Percentiles rank a stretch among this genome's conserved stretches.
Evolutionary conservation across 352 stramenopile genomes (phyloP).

Genomic region (Halophytophthora polymorphica): DNA sequence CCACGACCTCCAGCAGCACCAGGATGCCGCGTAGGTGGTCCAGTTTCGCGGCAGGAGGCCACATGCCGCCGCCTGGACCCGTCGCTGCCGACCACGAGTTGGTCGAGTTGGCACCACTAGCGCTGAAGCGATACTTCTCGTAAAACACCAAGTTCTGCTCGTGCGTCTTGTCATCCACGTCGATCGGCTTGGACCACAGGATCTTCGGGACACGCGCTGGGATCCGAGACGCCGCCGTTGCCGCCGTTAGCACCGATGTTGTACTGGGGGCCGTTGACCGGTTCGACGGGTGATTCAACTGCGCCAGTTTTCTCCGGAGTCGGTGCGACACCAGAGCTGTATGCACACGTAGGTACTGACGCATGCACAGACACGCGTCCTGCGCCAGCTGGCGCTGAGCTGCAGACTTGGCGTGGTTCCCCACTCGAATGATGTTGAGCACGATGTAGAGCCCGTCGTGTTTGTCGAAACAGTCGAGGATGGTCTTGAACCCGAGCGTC

Average conservation of each 20-base stretch:
- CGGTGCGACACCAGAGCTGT: conserved; percentile 70
- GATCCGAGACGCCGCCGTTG: conserved; percentile 49
- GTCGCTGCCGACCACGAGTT: conserved; percentile 58
- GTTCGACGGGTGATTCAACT: conserved; percentile 59
- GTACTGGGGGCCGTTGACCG: conserved; percentile 15
- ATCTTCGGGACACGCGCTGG: conserved; percentile 72
- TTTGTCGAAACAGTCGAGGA: conserved; percentile 84
- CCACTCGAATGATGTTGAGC: conserved; percentile 81
- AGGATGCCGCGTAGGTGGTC: conserved; percentile 69
- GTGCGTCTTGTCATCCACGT: conserved; percentile 84
- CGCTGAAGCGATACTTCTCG: conserved; percentile 81
- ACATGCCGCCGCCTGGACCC: conserved; percentile 58
- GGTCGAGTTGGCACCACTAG: conserved; percentile 33
- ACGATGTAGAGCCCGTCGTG: conserved; percentile 82
- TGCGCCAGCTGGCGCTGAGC: conserved; percentile 79
- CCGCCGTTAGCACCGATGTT: conserved; percentile 47
- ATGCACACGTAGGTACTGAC: conserved; percentile 83
- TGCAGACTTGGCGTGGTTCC: conserved; percentile 70
- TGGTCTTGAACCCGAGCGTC: conserved; percentile 73
- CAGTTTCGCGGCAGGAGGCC: conserved; percentile 67
- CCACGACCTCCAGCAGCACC: conserved; percentile 77
- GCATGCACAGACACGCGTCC: conserved; percentile 78
- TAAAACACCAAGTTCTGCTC: conserved; percentile 83
- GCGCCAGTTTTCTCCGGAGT: conserved; percentile 57
- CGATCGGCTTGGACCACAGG: conserved; percentile 68